Percentiles rank a stretch among this genome's conserved stretches.
Evolutionary conservation across 2,329 filamentous ascomycete genomes (phyloP).

Genomic region (Leptodontidium sp.): DNA sequence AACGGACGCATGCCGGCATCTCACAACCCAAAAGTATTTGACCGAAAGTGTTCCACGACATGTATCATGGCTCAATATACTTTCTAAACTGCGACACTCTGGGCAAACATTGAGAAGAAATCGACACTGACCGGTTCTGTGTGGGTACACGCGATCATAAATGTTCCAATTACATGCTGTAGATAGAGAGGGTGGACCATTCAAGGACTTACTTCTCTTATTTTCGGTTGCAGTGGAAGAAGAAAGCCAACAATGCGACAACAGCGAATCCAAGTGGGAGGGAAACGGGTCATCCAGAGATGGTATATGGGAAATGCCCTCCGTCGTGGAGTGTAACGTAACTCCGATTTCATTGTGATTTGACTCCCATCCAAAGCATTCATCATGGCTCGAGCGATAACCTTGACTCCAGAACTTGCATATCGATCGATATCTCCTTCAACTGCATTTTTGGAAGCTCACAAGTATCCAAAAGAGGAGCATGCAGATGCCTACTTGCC

Average conservation of each 20-base stretch:
- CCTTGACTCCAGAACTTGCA: conserved; percentile 4
- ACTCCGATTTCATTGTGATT: background rate
- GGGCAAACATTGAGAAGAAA: background rate
- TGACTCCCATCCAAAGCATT: background rate
- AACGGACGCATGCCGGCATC: background rate
- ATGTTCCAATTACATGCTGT: background rate
- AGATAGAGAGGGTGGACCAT: background rate
- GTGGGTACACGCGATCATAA: background rate
- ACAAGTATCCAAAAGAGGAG: background rate
- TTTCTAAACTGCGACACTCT: background rate
- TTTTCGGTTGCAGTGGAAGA: background rate
- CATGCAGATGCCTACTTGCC: background rate
- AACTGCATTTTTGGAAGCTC: background rate
- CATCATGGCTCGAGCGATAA: background rate
- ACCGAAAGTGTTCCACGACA: conserved; percentile 1
- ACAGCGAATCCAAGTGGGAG: background rate
- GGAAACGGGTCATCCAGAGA: background rate
- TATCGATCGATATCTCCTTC: conserved; percentile 3
- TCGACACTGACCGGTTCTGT: background rate
- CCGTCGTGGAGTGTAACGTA: background rate
- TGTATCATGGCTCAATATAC: background rate
- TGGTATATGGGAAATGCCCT: background rate
- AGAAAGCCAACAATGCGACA: background rate
- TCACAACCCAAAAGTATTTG: background rate
- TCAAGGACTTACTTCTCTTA: background rate